Base-by-base conservation (phyloP, 257 asterid genomes). In the Solanum commersonii region DNA sequence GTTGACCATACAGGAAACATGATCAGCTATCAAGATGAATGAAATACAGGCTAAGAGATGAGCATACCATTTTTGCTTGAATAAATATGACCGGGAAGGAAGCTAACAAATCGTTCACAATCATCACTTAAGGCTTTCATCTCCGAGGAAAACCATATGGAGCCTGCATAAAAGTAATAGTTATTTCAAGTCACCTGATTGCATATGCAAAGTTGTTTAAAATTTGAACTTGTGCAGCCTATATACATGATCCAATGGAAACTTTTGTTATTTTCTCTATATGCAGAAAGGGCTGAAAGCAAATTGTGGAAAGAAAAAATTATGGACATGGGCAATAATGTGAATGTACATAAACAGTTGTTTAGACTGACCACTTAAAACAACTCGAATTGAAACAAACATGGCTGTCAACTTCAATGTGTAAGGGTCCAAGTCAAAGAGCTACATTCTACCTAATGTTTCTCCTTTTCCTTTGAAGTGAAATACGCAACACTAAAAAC, bases 51-150 rank as follows among this genome's bases (percentile, higher is more conserved):
- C 10, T 44, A 10, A 84, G 86, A 73, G 44, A 74, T 86, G 70
- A 87, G 49, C 93, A 84, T 91, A 96, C 99, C 99, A 5, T 6
- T 94, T 93, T 96, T 94, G 95, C 99, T 97, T 79, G 99, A 97
- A 90, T 97, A 97, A 87, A 96, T 90, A 89, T 97, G 99, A 27
- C 99, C 99, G 4, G 99, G 99, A 87, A 92, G 98, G 91, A 97
- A 96, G 89, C 95, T 85, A 93, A 87, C 93, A 92, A 97, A 97
- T 84, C 96, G 89, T 93, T 97, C 99, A 89, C 99, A 97, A 82
- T 97, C 99, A 93, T 97, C 99, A 76, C 99, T 96, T 86, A 97
- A 87, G 87, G 99, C 99, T 89, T 97, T 97, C 99, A 97, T 97
- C 93, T 97, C 99, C 60, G 99, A 97, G 84, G 99, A 96, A 92